These are phyloP conservation scores for Exutisphaerella laricina DNA, from an alignment of 2,329 filamentous ascomycete genomes.

Conservation along the genomic window DNA sequence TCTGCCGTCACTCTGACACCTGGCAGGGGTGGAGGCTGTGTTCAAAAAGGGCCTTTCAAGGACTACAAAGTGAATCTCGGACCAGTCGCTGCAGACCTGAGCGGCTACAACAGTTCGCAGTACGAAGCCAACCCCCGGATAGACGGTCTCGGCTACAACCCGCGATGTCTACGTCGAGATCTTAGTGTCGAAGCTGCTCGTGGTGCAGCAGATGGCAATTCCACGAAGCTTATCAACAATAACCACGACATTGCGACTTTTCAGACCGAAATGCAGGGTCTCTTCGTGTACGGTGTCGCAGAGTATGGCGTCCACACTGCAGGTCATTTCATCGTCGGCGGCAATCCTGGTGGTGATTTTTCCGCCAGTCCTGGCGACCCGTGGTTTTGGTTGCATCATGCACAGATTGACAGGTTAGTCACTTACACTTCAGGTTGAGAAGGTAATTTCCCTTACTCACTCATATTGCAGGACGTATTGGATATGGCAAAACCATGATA, in stretches of 20 bases:
- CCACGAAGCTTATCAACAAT: constrained; percentile 10
- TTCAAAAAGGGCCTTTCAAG: constrained; percentile 48
- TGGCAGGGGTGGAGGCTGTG: constrained; percentile 53
- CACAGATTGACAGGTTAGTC: constrained; percentile 38
- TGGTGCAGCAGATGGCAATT: constrained; percentile 7
- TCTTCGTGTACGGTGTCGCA: constrained; percentile 3
- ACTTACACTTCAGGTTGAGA: too few relatives aligned
- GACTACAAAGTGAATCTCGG: constrained; percentile 32
- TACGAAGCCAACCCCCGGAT: constrained; percentile 18
- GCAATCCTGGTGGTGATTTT: constrained; percentile 38
- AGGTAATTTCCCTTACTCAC: too few relatives aligned
- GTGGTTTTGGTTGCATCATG: constrained; percentile 46
- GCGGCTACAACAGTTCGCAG: not conserved
- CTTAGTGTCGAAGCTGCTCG: constrained; percentile 5
- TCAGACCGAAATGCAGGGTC: constrained; percentile 17
- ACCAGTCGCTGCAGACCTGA: constrained; percentile 12
- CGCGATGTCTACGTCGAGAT: constrained; percentile 20
- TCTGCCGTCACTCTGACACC: not conserved
- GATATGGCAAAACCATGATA: constrained; percentile 47
- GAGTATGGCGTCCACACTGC: constrained; percentile 35
- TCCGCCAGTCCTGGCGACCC: constrained; percentile 43
- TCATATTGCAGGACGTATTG: too few relatives aligned
- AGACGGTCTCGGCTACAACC: constrained; percentile 23
- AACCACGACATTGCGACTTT: constrained; percentile 12
- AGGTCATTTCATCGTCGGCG: constrained; percentile 44